These are phyloP conservation scores for Eimeria brunetti DNA, from an alignment of 169 alveolate species.

Conservation along the genomic window DNA sequence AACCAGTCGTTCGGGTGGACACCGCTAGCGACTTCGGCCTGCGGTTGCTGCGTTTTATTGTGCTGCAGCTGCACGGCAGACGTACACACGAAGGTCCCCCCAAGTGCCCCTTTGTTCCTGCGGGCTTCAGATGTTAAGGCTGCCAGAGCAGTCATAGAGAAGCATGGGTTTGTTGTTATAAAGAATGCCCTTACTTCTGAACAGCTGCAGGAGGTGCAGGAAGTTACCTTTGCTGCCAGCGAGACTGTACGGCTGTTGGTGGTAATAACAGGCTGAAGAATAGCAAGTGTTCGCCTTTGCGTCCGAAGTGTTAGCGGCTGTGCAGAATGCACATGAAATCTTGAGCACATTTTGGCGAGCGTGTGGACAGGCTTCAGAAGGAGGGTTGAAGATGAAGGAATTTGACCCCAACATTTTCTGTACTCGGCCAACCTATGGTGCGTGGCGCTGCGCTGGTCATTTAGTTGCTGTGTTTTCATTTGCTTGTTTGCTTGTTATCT, in stretches of 20 bases:
- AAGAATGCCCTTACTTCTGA: constrained; percentile 33
- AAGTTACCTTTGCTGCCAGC: constrained; percentile 55
- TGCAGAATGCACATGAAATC: not conserved
- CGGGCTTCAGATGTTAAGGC: constrained; percentile 60
- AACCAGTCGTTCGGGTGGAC: not conserved
- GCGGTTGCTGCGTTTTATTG: not conserved
- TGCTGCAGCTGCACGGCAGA: constrained; percentile 41
- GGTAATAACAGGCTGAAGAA: not conserved
- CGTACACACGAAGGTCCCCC: not conserved
- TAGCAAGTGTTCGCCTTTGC: not conserved
- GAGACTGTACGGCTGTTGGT: constrained; percentile 12
- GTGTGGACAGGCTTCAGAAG: constrained; percentile 52
- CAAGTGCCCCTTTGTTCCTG: constrained; percentile 27
- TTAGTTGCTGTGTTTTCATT: not conserved
- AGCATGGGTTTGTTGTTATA: constrained; percentile 29
- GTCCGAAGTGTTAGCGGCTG: not conserved
- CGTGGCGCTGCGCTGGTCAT: not conserved
- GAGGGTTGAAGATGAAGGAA: constrained; percentile 62
- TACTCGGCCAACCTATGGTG: constrained; percentile 70
- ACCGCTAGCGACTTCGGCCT: not conserved
- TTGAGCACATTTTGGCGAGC: not conserved
- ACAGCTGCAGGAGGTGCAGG: constrained; percentile 54
- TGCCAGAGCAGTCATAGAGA: not conserved
- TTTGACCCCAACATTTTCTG: constrained; percentile 76
- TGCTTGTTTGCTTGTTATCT: not conserved